These are phyloP conservation scores for Saccharomyces hybrid DNA, from an alignment of 1,139 yeast species.

Conservation along the genomic window DNA sequence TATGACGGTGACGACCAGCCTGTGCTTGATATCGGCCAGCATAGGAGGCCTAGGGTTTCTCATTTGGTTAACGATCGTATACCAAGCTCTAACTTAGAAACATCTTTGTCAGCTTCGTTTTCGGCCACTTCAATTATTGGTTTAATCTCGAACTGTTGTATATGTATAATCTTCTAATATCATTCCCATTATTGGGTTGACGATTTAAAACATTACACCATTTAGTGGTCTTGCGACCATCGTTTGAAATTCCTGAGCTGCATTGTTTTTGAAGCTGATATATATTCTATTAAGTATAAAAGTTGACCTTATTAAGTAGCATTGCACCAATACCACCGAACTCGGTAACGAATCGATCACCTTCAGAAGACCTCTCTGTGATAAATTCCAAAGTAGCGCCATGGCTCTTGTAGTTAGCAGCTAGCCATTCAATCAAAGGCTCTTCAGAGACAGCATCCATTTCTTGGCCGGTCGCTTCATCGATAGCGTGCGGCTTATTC, in stretches of 20 bases:
- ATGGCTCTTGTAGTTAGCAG: slow-evolving; percentile 86
- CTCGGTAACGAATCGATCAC: slow-evolving; percentile 95
- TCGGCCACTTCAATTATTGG: too few relatives aligned
- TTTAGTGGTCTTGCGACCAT: too few relatives aligned
- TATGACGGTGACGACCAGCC: background rate
- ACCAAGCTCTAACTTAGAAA: background rate
- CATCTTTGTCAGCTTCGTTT: too few relatives aligned
- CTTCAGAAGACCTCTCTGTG: slow-evolving; percentile 93
- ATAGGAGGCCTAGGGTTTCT: background rate
- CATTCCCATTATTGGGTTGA: too few relatives aligned
- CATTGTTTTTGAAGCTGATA: too few relatives aligned
- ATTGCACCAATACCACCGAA: slow-evolving; percentile 98
- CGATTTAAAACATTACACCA: too few relatives aligned
- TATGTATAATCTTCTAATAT: too few relatives aligned
- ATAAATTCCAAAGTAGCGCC: slow-evolving; percentile 96
- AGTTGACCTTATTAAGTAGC: slow-evolving; percentile 91
- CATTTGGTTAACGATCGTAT: background rate
- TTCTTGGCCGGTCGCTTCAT: slow-evolving; percentile 80
- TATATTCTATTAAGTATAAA: slow-evolving; percentile 24
- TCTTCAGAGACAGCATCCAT: slow-evolving; percentile 80
- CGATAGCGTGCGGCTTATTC: slow-evolving; percentile 69
- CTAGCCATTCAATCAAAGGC: slow-evolving; percentile 90
- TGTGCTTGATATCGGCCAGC: background rate
- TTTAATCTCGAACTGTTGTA: too few relatives aligned
- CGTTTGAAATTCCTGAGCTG: too few relatives aligned